Evolutionary conservation across 306 rosid species (phyloP), one percentile per base, ranked within the genome.

Genomic region (Vigna radiata): DNA sequence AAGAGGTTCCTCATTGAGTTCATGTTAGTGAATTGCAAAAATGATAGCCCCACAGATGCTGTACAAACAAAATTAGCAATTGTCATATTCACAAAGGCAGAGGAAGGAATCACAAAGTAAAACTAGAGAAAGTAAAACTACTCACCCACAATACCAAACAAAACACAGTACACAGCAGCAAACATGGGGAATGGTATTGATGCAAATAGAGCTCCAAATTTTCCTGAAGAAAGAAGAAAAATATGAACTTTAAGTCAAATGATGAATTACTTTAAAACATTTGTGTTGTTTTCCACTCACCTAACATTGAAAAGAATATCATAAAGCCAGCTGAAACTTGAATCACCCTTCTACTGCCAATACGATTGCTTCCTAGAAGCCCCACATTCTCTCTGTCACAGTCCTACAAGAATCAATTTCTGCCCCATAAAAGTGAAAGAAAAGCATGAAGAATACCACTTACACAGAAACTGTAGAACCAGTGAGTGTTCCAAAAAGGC

Each of bases 21-120:
- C 99, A 95, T 90, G 91, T 95, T 95, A 18, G 97, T 95, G 91
- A 95, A 95, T 76, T 95, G 99, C 93, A 95, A 83, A 86, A 95
- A 90, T 33, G 98, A 95, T 56, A 95, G 83, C 78, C 98, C 98
- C 79, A 95, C 97, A 1, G 97, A 94, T 79, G 95, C 97, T 94
- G 94, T 39, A 77, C 63, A 81, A 70, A 66, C 25, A 56, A 70
- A 64, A 54, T 12, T 13, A 73, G 25, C 3, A 37, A 18, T 46
- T 53, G 48, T 82, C 66, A 87, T n/a, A n/a, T 70, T 8, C 11
- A 82, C 37, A 37, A 4, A 39, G 41, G 27, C 29, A 70, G 53
- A 56, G 54, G 58, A 52, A 31, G 25, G 6, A 66, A 50, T 50
- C 29, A 47, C 8, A 52, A 5, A 44, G 1, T 7, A 71, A 23